Base-by-base conservation (phyloP, 2,329 filamentous ascomycete species). In the Scedosporium aurantiacum region DNA sequence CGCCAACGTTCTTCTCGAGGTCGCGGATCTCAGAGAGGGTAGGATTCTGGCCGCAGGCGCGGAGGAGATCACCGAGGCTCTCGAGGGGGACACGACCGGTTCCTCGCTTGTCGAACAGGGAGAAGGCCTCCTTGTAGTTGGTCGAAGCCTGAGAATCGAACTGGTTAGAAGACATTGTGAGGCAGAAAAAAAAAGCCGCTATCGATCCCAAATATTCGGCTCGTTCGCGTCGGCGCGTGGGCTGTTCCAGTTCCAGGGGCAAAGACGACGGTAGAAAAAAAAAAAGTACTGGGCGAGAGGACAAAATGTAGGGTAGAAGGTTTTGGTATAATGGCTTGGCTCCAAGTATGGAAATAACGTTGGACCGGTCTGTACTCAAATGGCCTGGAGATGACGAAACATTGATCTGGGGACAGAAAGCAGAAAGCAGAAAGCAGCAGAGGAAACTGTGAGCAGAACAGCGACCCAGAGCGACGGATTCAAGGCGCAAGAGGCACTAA, bases 121-220 rank as follows among this genome's bases (percentile, higher is more conserved):
- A 92, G 79, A 99, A 99, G 69, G 94, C 94, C 87, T 99, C 94
- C 83, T 97, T 97, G 90, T 97, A 99, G 88, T 99, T 97, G 80
- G 93, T 97, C 64, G 83, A 86, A 75, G 84, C 84, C 84, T 87
- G 83, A 56, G 75, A 70, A 64, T 81, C 79, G 68, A 73, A 78
- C 64, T 78, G 71, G 72, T 82, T 81, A 81, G 80, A 78, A 69
- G 76, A 68, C 78, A 80, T 81, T 65, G 60, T 71, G 62, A 66
- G 61, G 41, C 23, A 27, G 43, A 10, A 47, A 47, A 47, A 47
- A 14, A 14, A 23, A 21, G 6, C 5, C n/a, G 21, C 50, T 54
- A 37, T 37, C 10, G 32, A 37, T 12, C 10, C 32, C 32, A 37
- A 37, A 37, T 37, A 37, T 37, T 37, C 32, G 32, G 32, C 32